A percentile compares a stretch with the other conserved stretches of the same genome.
These are phyloP conservation scores for Scedosporium minutisporum DNA, from an alignment of 2,329 filamentous ascomycete species.

Conservation along the genomic window DNA sequence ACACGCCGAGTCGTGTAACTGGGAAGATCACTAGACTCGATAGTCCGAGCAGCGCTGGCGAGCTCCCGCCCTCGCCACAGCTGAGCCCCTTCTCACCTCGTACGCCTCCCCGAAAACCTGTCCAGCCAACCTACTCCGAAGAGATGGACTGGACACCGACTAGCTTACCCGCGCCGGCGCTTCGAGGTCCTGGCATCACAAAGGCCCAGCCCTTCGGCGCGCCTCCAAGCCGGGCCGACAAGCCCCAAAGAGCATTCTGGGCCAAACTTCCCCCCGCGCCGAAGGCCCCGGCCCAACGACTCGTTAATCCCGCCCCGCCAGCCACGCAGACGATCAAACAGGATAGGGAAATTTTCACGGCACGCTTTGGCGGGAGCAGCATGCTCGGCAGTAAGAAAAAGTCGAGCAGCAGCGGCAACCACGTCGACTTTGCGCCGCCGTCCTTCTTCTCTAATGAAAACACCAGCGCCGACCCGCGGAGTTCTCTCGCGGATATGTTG, in stretches of 20 bases:
- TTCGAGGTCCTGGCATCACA: slow-evolving; percentile 24
- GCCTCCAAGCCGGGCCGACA: slow-evolving; percentile 18
- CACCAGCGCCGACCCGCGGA: slow-evolving; percentile 22
- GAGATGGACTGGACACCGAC: slow-evolving; percentile 62
- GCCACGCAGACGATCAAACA: slow-evolving; percentile 26
- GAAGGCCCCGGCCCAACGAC: slow-evolving; percentile 44
- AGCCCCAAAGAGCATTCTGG: slow-evolving; percentile 44
- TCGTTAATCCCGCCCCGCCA: slow-evolving; percentile 35
- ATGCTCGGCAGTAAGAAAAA: neutral
- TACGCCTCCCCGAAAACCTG: neutral
- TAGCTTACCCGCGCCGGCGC: slow-evolving; percentile 33
- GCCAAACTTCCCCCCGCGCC: slow-evolving; percentile 56
- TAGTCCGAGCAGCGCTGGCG: neutral
- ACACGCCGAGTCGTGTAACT: slow-evolving; percentile 13
- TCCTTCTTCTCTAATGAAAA: slow-evolving; percentile 37
- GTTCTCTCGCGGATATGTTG: slow-evolving; percentile 25
- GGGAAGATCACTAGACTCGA: neutral
- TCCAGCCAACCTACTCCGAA: slow-evolving; percentile 20
- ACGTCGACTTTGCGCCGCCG: slow-evolving; percentile 40
- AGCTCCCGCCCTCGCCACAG: neutral
- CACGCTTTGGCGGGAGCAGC: neutral
- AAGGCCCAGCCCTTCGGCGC: slow-evolving; percentile 31
- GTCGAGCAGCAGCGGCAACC: neutral
- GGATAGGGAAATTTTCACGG: slow-evolving; percentile 4
- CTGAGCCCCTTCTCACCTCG: slow-evolving; percentile 3